A percentile compares a stretch with the other conserved stretches of the same genome.
These are phyloP conservation scores for Cicer pinnatifidum DNA, from an alignment of 306 rosid species.

Conservation along the genomic window DNA sequence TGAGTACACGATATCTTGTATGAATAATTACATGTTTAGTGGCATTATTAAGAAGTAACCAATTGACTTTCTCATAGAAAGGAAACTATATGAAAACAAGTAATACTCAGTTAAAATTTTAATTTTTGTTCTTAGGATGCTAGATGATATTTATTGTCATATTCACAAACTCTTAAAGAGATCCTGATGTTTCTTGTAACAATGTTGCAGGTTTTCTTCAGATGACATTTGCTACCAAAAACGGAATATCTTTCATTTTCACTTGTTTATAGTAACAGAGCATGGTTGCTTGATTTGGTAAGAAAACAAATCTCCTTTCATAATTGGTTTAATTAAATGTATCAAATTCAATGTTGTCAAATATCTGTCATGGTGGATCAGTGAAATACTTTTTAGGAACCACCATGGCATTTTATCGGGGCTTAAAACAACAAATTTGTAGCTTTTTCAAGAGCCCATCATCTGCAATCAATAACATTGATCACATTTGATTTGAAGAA, in stretches of 20 bases:
- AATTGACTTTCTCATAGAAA: conserved; percentile 53
- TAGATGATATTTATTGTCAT: not conserved
- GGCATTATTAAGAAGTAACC: conserved; percentile 60
- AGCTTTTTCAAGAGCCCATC: no score
- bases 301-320: conserved; percentile 40
- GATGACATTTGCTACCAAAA: conserved; percentile 64
- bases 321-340: not conserved
- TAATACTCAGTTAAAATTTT: conserved; percentile 36
- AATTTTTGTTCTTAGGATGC: conserved; percentile 5
- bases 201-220: conserved; percentile 62
- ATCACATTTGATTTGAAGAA: not conserved
- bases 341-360: no score
- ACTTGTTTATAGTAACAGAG: conserved; percentile 57
- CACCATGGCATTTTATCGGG: no score
- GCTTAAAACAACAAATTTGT: no score
- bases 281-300: conserved; percentile 71
- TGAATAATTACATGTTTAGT: conserved; percentile 48
- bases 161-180: not conserved
- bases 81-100: not conserved
- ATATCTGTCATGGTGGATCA: no score
- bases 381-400: no score
- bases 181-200: not conserved
- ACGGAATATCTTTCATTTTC: conserved; percentile 69
- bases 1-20: conserved; percentile 24
- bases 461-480: no score